Evolutionary conservation across 179 eudicot genomes (phyloP), one percentile per base, ranked within the genome.

Genomic region (Drosera spatulata): DNA sequence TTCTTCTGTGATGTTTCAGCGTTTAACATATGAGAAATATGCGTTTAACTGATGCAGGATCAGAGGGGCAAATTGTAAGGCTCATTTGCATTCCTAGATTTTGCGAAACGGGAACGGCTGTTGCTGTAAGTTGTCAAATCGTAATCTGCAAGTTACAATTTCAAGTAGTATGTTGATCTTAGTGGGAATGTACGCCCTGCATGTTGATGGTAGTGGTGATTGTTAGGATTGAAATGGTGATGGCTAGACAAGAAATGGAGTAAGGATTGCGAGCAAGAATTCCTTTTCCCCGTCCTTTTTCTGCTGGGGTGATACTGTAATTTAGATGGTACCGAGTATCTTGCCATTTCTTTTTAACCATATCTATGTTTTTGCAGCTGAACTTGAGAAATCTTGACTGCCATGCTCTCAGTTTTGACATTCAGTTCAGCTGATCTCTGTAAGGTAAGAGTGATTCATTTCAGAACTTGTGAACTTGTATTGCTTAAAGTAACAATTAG

Each of bases 311-410:
- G 39, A 33, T 37, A 10, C 40, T 14, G 58, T 55, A 5, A 33
- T 40, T 42, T 41, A 4, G 12, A 7, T 13, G 14, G 13, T 22
- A 55, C 9, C 33, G 33, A 22, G 33, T 55, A 6, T 55, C 3
- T 10, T 55, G 40, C 8, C 63, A 11, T 3, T 41, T 68, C 37
- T 51, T 48, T 45, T 22, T 22, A 22, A 22, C 33, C 33, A 22
- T 22, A 22, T 22, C 33, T 22, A 22, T 22, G 33, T 33, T 51
- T 48, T 45, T 66, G 82, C 84, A 93, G 99, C 72, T 93, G 62
- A 93, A 93, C 72, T 56, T 89, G 79, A 82, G 81, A 78, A 89
- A 81, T 67, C 87, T 89, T 75, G 97, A 89, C 68, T 84, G 95
- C 69, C 86, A 84, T 66, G 64, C 93, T 62, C 88, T 89, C 75